These are phyloP conservation scores for Colletotrichum acutatum DNA, from an alignment of 2,329 filamentous ascomycete species.

Conservation along the genomic window DNA sequence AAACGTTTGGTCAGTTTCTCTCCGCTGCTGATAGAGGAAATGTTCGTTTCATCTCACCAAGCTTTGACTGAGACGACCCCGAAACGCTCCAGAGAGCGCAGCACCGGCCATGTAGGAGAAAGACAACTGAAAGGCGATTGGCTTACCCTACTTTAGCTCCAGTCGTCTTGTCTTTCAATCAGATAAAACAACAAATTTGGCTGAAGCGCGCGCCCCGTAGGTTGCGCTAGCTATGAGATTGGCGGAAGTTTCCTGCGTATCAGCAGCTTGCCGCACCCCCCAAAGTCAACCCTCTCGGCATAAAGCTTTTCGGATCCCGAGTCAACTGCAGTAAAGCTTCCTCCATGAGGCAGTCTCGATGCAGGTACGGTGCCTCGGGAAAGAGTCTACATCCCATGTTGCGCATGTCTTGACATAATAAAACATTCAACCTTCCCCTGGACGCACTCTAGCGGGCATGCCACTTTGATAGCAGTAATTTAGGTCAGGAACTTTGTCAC, in stretches of 20 bases:
- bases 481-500: background rate
- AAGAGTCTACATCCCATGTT: background rate
- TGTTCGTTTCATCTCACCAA: background rate
- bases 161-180: background rate
- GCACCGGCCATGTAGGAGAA: background rate
- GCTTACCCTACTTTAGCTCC: background rate
- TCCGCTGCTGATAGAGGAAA: background rate
- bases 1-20: background rate
- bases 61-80: slow-evolving; percentile 18
- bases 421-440: background rate
- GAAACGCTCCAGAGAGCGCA: background rate
- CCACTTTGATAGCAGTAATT: background rate
- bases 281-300: background rate
- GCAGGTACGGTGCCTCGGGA: background rate
- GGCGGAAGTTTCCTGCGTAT: background rate
- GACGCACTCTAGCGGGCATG: background rate
- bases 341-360: background rate
- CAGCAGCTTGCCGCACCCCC: background rate
- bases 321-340: too few species aligned
- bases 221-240: background rate
- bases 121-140: background rate
- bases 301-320: too few species aligned
- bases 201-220: too few species aligned
- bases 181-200: background rate
- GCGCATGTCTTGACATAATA: background rate